Base-by-base conservation (phyloP, 129 eudicot genomes). In the Lonicera japonica region DNA sequence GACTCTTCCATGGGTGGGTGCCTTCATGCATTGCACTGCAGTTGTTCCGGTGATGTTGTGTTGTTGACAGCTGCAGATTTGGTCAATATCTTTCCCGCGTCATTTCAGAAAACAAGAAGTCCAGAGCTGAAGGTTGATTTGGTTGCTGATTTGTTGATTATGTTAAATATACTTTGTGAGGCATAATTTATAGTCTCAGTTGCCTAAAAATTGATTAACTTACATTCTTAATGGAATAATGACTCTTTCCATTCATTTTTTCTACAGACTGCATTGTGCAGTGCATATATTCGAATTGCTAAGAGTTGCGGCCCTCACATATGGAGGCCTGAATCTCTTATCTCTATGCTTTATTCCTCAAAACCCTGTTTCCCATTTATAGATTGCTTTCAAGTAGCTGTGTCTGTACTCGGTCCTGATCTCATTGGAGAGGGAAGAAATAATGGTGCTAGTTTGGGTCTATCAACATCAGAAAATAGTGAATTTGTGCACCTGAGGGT, bases 301-400 rank as follows among this genome's bases (percentile, higher is more conserved):
- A 84, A 77, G 68, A 68, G 47, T 50, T 92, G 96, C 60, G 86
- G 96, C 16, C 88, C 84, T 65, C 79, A 71, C 70, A 63, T 83
- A 72, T 87, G 98, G 98, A 88, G 67, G 85, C 98, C 95, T 38
- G 95, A 87, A 73, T 80, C 76, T 72, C 80, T 92, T 25, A 68
- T 92, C 40, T 15, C 40, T 57, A 51, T 72, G 68, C 81, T 92
- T 76, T 76, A 79, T 74, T 78, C 79, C 73, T 54, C 96, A 43
- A 77, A 55, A 66, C 81, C 86, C 45, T 76, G 68, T 59, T 74
- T 50, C 13, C 70, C 69, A 55, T 69, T 92, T 66, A 54, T 73
- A 70, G 95, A 85, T 54, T 92, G 98, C 83, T 71, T 87, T 55
- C 85, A 83, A 60, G 94, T 70, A 64, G 95, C 77, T 70, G 54